Percentiles rank a stretch among this genome's conserved stretches.
Conservation (phyloP, 495 filamentous ascomycete species). For the Lasiosphaeriaceae sp. region DNA sequence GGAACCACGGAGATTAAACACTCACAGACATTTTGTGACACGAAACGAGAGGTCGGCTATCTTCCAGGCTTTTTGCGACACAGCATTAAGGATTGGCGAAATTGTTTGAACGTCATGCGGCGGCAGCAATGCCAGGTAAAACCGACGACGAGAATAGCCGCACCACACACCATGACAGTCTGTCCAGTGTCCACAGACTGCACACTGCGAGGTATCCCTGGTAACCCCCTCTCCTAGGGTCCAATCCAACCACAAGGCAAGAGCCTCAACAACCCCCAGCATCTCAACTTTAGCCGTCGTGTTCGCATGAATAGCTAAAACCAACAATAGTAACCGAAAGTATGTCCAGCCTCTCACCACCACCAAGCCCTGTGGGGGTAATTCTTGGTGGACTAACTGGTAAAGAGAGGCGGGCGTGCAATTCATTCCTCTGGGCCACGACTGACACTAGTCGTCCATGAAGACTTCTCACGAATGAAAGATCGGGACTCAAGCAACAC, state of each 20-base stretch:
- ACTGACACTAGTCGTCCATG: slow-evolving; percentile 45
- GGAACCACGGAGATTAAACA: slow-evolving; percentile 16
- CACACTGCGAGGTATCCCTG: slow-evolving; percentile 5
- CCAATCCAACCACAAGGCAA: neutral
- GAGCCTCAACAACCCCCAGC: slow-evolving; percentile 5
- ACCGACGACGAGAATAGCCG: slow-evolving; percentile 16
- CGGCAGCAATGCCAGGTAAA: slow-evolving; percentile 6
- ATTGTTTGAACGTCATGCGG: slow-evolving; percentile 15
- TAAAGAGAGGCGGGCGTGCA: slow-evolving; percentile 38
- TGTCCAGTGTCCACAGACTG: too few species aligned
- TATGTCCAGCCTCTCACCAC: slow-evolving; percentile 45
- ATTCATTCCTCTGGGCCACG: slow-evolving; percentile 46
- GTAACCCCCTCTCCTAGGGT: neutral
- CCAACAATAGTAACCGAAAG: slow-evolving; percentile 5
- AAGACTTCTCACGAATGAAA: slow-evolving; percentile 24
- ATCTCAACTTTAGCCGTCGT: slow-evolving; percentile 3
- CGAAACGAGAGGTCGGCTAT: slow-evolving; percentile 11
- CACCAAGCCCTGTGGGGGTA: slow-evolving; percentile 38
- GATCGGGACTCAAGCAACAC: slow-evolving; percentile 44
- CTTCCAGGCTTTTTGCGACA: slow-evolving; percentile 13
- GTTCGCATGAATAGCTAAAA: slow-evolving; percentile 9
- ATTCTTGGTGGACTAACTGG: slow-evolving; percentile 38
- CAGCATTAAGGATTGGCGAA: slow-evolving; percentile 8
- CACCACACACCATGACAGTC: neutral
- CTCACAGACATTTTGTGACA: slow-evolving; percentile 12